These are phyloP conservation scores for Bruguiera parviflora DNA, from an alignment of 345 rosid species.

Conservation along the genomic window DNA sequence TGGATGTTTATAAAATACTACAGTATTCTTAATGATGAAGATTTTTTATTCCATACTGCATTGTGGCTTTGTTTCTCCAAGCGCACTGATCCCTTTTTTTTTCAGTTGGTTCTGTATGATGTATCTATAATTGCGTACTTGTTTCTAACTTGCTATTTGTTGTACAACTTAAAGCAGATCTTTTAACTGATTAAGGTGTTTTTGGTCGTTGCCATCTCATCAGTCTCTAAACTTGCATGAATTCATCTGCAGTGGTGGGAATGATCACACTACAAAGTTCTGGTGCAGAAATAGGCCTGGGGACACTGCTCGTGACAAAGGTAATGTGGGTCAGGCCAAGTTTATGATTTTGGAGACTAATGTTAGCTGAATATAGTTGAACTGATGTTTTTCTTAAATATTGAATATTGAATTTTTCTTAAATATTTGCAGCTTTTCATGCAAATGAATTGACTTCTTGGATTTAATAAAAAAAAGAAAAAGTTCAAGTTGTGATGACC, in stretches of 20 bases:
- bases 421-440: too few species aligned
- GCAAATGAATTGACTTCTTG: background rate
- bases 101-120: too few species aligned
- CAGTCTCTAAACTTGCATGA: slow-evolving; percentile 17
- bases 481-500: background rate
- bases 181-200: background rate
- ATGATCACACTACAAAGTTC: slow-evolving; percentile 90
- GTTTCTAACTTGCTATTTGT: too few species aligned
- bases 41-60: too few species aligned
- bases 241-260: slow-evolving; percentile 83
- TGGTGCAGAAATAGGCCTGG: slow-evolving; percentile 99
- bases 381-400: background rate
- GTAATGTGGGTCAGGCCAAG: slow-evolving; percentile 68
- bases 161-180: background rate
- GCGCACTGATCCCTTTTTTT: too few species aligned
- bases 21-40: too few species aligned
- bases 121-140: too few species aligned
- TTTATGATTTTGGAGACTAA: slow-evolving; percentile 23
- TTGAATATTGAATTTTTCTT: background rate
- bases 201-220: background rate
- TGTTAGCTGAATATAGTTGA: background rate
- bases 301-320: slow-evolving; percentile 84
- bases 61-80: too few species aligned
- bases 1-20: too few species aligned
- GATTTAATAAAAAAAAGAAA: slow-evolving; percentile 2